Evolutionary conservation across 2,329 filamentous ascomycete genomes (phyloP), one percentile per base, ranked within the genome.

Genomic region (Exophiala lecanii-corni): DNA sequence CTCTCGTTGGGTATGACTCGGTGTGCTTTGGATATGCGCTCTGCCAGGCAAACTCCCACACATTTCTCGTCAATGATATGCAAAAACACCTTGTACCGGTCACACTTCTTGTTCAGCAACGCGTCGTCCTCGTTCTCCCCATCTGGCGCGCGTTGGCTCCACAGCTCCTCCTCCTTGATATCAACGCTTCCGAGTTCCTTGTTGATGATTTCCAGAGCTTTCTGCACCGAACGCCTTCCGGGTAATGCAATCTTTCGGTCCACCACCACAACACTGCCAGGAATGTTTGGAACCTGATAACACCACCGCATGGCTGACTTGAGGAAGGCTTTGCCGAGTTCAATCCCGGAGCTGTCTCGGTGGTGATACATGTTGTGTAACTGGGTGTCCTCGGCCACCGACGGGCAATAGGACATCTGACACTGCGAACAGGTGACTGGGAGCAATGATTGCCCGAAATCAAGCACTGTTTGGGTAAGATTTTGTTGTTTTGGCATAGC

Each of bases 391-490:
- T 82, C 78, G 5, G 67, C 62, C 37, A 75, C 75, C 0, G 79
- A 81, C 3, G 78, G 75, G 23, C 79, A 71, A 53, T 83, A 84
- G 40, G 81, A 76, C 81, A 84, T 84, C 1, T 77, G 76, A 54
- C 81, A 84, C 2, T 65, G 67, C 26, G 67, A 65, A 61, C 81
- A 84, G 9, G 72, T 76, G 52, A 74, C 75, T 31, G 75, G 70
- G 28, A 69, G 66, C 7, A 51, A 47, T 9, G 41, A 42, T 38
- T 55, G 53, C 2, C 76, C 78, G 9, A 82, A 65, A 53, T 79
- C 76, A 47, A 82, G 71, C 53, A 79, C 75, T 68, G 78, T 78
- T 57, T 82, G 79, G 37, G 73, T 73, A 45, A 81, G 55, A 57
- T 51, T 60, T 32, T 43, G 41, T 35, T 43, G 41, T 42, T 55